Evolutionary conservation across 345 rosid species (phyloP).

Genomic region (Erysimum cheiranthoides): DNA sequence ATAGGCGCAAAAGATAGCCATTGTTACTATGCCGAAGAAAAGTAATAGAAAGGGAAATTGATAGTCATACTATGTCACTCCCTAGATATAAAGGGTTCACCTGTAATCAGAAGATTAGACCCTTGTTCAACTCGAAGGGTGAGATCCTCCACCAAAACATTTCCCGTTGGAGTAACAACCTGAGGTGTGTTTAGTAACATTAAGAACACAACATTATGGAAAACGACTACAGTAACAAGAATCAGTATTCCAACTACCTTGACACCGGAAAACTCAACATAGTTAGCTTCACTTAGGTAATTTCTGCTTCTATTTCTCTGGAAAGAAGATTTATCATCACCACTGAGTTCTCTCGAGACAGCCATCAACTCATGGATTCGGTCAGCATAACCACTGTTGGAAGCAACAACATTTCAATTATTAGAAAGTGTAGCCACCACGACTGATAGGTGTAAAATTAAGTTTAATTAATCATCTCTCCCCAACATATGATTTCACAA

Average conservation of each 20-base stretch:
- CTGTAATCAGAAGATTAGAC: conserved; percentile 97
- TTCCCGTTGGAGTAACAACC: conserved; percentile 98
- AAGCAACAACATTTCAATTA: conserved; percentile 32
- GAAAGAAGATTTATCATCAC: conserved; percentile 60
- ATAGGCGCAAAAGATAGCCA: not conserved
- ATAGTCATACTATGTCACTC: conserved; percentile 2
- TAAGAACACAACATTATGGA: conserved; percentile 31
- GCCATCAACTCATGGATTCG: conserved; percentile 91
- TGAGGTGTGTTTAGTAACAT: conserved; percentile 44
- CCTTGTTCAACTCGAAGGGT: conserved; percentile 87
- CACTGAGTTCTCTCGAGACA: conserved; percentile 84
- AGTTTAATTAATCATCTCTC: not conserved
- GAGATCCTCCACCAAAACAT: conserved; percentile 92
- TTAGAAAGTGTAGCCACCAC: conserved; percentile 14
- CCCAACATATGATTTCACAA: too few relatives aligned
- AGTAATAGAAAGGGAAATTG: not conserved
- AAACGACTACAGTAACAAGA: conserved; percentile 16
- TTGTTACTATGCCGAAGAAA: conserved; percentile 1
- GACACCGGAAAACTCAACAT: conserved; percentile 90
- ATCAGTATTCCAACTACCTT: conserved; percentile 63
- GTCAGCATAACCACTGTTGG: conserved; percentile 92
- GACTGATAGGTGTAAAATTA: not conserved
- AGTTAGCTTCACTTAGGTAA: conserved; percentile 87
- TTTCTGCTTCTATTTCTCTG: conserved; percentile 74
- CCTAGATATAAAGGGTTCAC: conserved; percentile 49